phyloP scores from a whole-genome alignment of 176 grass and related monocot species.

The Eragrostis nindensis region DNA sequence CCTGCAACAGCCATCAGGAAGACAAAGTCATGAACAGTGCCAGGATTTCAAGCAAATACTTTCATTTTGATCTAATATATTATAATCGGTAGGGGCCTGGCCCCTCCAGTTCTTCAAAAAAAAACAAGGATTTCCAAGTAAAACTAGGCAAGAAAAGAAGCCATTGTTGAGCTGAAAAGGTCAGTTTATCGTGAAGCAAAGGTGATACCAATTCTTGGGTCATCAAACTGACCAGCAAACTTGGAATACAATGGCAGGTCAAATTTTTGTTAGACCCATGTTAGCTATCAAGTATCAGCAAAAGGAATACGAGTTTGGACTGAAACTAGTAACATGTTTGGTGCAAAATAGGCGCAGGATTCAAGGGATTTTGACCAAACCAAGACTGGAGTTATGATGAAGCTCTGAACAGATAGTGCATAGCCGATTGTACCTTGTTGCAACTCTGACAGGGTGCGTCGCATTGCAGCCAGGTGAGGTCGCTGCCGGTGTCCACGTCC shows the following conservation, averaged over 20 bases:
- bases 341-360: not conserved
- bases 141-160: not conserved
- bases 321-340: constrained; percentile 5
- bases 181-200: not conserved
- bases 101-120: no score
- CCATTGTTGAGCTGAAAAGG: not conserved
- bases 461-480: constrained; percentile 94
- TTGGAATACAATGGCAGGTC: not conserved
- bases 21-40: constrained; percentile 36
- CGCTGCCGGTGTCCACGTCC: constrained; percentile 94
- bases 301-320: not conserved
- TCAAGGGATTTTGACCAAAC: not conserved
- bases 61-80: not conserved
- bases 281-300: not conserved
- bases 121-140: not conserved
- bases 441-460: constrained; percentile 85
- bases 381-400: not conserved
- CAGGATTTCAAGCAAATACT: no score
- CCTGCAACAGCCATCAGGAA: constrained; percentile 52
- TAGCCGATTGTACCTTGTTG: constrained; percentile 60
- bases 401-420: not conserved
- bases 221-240: not conserved
- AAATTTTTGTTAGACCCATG: not conserved
- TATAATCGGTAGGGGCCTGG: no score
- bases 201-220: not conserved